phyloP scores from a whole-genome alignment of 2,329 filamentous ascomycete genomes.

The Paracorniculantispora psalliotae region DNA sequence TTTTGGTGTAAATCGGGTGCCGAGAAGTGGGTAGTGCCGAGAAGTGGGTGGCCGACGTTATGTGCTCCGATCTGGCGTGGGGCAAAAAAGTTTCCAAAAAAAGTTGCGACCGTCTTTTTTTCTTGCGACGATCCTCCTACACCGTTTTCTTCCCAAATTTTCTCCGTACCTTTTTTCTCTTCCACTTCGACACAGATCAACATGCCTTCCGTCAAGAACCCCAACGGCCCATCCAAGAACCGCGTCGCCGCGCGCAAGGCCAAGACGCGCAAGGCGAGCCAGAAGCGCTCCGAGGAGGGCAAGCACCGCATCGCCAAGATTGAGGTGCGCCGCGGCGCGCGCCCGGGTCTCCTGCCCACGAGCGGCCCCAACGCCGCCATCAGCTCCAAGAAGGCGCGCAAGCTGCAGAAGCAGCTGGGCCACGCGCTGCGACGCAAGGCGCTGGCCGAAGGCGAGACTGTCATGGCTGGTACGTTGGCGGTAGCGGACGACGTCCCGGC shows the following conservation, averaged over 20 bases:
- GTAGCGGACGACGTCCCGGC: too few species aligned
- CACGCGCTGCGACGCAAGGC: slow-evolving; percentile 49
- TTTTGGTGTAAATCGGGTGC: too few species aligned
- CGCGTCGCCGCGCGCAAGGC: slow-evolving; percentile 43
- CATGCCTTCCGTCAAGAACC: slow-evolving; percentile 55
- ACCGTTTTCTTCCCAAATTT: background rate
- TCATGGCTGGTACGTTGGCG: slow-evolving; percentile 41
- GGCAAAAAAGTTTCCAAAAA: slow-evolving; percentile 7
- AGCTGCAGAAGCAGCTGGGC: slow-evolving; percentile 50
- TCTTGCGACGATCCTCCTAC: background rate
- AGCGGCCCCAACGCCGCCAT: slow-evolving; percentile 48
- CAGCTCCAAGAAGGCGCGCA: slow-evolving; percentile 52
- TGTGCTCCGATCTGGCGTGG: slow-evolving; percentile 6
- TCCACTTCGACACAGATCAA: background rate
- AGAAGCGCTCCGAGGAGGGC: slow-evolving; percentile 36
- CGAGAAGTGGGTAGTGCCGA: too few species aligned
- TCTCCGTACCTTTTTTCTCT: background rate
- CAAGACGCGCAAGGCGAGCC: slow-evolving; percentile 38
- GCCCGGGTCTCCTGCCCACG: slow-evolving; percentile 48
- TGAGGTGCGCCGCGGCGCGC: slow-evolving; percentile 45
- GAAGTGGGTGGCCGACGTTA: too few species aligned
- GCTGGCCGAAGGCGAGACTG: slow-evolving; percentile 44
- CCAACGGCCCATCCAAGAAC: slow-evolving; percentile 53
- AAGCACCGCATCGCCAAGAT: slow-evolving; percentile 36
- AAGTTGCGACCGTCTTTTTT: background rate